Evolutionary conservation across 495 filamentous ascomycete genomes (phyloP), one percentile per base, ranked within the genome.

Genomic region (Aspergillus incahuasiensis): DNA sequence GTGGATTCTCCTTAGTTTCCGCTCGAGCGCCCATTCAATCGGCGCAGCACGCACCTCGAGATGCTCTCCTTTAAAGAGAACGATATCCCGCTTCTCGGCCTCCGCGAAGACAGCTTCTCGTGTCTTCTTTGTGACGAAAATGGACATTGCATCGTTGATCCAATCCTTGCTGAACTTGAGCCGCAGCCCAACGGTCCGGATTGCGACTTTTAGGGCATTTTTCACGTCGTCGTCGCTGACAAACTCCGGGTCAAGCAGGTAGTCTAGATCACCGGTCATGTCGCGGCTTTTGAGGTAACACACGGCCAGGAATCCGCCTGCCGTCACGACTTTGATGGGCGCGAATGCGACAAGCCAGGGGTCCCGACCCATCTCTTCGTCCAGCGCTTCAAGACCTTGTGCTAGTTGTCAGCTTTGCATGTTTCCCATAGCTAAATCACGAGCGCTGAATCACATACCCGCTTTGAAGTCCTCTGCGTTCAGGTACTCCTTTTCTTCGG

Each of bases 21-120:
- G 55, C 45, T 72, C 67, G 15, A 72, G 65, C 0, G 69, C 67
- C 67, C 67, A 70, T 45, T 72, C 69, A 11, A 72, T 11, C n/a
- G 69, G 67, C 6, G 54, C 65, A 0, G 67, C 67, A 5, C 69
- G 58, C 9, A 66, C 39, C 15, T 51, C 47, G 5, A 71, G 48
- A 41, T 69, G 43, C 8, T 53, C 22, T 0, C 66, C 63, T 15
- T 65, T 44, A 45, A 56, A 71, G 3, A 71, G 52, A 0, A 58
- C 53, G n/a, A 71, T 71, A 15, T 56, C 52, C 45, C 69, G 66
- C 49, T 60, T 56, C n/a, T 60, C 51, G 5, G 66, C 68, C 42
- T 45, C 30, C 39, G 63, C 40, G 24, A 68, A 68, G 12, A 69
- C 47, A 3, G 19, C 12, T 24, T 63, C 30, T 18, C 67, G 46